phyloP scores from a whole-genome alignment of 1,139 yeast species.

The Kodamaea sp. region DNA sequence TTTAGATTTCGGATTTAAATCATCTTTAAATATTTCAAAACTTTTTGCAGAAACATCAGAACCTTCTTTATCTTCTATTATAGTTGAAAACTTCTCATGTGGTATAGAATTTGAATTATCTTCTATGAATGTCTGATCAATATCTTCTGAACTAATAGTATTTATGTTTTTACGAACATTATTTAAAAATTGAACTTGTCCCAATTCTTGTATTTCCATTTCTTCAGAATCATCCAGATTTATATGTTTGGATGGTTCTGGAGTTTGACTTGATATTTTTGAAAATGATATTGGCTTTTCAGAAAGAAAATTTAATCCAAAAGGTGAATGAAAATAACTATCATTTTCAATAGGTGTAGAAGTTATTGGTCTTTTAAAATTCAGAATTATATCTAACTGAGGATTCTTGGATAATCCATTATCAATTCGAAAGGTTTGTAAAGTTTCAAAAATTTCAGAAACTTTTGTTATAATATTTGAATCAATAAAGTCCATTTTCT shows the following conservation, averaged over 20 bases:
- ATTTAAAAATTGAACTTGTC: not conserved
- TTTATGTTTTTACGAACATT: not conserved
- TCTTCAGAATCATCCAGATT: not conserved
- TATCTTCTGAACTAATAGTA: not conserved
- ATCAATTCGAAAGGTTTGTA: slow-evolving; percentile 29
- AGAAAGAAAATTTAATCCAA: slow-evolving; percentile 3
- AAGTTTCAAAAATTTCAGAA: slow-evolving; percentile 40
- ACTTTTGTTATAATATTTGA: slow-evolving; percentile 39
- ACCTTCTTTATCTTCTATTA: slow-evolving; percentile 11
- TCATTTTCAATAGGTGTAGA: slow-evolving; percentile 20
- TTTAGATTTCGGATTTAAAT: slow-evolving; percentile 24
- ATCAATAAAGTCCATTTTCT: slow-evolving; percentile 35
- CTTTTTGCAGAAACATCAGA: slow-evolving; percentile 1
- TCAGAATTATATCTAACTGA: slow-evolving; percentile 15
- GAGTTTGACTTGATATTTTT: slow-evolving; percentile 41
- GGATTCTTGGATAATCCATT: slow-evolving; percentile 27
- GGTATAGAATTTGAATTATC: slow-evolving; percentile 5
- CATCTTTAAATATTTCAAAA: slow-evolving; percentile 6
- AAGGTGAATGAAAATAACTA: slow-evolving; percentile 5
- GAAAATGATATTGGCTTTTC: slow-evolving; percentile 1
- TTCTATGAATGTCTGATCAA: slow-evolving; percentile 11
- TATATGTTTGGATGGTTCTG: slow-evolving; percentile 39
- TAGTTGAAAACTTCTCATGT: slow-evolving; percentile 11
- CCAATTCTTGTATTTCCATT: not conserved
- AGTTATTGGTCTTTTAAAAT: slow-evolving; percentile 15